Evolutionary conservation across 192 early-diverging fungal species (phyloP), one percentile per base, ranked within the genome.

Genomic region (Diversispora eburnea): DNA sequence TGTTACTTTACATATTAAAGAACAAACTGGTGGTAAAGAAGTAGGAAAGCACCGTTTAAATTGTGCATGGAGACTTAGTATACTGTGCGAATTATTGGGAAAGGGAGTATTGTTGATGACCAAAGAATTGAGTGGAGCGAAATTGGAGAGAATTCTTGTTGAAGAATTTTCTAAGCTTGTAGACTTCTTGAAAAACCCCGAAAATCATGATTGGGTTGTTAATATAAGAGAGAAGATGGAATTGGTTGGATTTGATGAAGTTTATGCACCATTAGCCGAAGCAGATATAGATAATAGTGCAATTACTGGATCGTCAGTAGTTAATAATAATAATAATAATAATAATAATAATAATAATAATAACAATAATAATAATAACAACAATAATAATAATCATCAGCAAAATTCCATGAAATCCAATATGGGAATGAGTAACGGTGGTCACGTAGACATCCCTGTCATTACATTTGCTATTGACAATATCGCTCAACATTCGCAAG

Each of bases 41-140:
- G 71, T 73, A 3, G 71, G 71, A 13, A 73, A 73, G 48, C 71
- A 73, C 56, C 58, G 71, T 22, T 41, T 73, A n/a, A 73, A 73
- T 49, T 73, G 71, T 17, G 71, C 71, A 19, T 73, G 71, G 71
- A 43, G 71, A 15, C 57, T 73, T 25, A 62, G 58, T 19, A 73
- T 73, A 62, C 19, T 73, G 49, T 73, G 71, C 25, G 71, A 73
- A 51, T 62, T 73, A 51, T 43, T 80, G 10, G 81, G 81, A n/a
- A 63, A 78, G 67, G 81, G 81, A 10, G 79, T 83, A 19, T 63
- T 83, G 12, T 46, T 80, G 52, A 80, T 83, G 81, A 83, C 81
- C 4, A 83, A 83, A 54, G 81, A 83, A 59, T 61, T 83, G 3
- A 76, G 73, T 12, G 81, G 81, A 5, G 78, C 79, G n/a, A 83